A percentile compares a stretch with the other conserved stretches of the same genome.
phyloP scores from a whole-genome alignment of 345 rosid genomes.

The Geranium rotundifolium region DNA sequence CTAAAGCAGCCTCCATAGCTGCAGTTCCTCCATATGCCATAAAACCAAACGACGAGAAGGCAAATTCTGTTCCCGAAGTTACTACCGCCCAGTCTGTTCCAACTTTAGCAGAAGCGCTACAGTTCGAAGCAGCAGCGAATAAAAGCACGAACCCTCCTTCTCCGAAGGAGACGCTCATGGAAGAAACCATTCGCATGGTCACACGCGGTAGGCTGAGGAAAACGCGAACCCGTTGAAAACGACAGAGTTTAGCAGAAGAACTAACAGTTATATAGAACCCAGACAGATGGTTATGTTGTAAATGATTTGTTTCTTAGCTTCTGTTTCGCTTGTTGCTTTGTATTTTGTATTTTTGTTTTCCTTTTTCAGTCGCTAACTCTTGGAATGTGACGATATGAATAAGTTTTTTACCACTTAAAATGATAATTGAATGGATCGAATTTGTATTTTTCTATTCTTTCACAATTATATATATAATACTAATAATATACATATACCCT shows the following conservation, averaged over 20 bases:
- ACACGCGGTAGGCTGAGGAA: constrained; percentile 40
- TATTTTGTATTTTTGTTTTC: constrained; percentile 4
- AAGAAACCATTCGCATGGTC: constrained; percentile 24
- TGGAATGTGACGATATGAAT: too few relatives aligned
- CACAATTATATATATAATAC: too few relatives aligned
- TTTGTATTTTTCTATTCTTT: too few relatives aligned
- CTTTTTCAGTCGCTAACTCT: not conserved
- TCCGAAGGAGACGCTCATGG: constrained; percentile 37
- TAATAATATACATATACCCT: too few relatives aligned
- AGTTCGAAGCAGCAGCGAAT: constrained; percentile 22
- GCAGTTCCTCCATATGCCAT: constrained; percentile 5
- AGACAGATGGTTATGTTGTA: not conserved
- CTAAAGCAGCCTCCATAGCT: constrained; percentile 23
- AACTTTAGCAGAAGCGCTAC: constrained; percentile 32
- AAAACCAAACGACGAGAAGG: constrained; percentile 19
- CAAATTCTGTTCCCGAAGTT: not conserved
- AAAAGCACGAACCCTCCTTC: constrained; percentile 25
- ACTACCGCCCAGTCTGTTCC: constrained; percentile 16
- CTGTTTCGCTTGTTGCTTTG: not conserved
- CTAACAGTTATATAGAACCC: too few relatives aligned
- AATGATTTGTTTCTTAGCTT: not conserved
- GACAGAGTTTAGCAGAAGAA: not conserved
- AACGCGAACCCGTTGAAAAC: constrained; percentile 23
- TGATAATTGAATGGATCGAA: too few relatives aligned
- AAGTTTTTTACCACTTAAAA: too few relatives aligned